A percentile compares a stretch with the other conserved stretches of the same genome.
Evolutionary conservation across 768 basidiomycete species (phyloP).

Genomic region (Dioszegia aurantiaca): DNA sequence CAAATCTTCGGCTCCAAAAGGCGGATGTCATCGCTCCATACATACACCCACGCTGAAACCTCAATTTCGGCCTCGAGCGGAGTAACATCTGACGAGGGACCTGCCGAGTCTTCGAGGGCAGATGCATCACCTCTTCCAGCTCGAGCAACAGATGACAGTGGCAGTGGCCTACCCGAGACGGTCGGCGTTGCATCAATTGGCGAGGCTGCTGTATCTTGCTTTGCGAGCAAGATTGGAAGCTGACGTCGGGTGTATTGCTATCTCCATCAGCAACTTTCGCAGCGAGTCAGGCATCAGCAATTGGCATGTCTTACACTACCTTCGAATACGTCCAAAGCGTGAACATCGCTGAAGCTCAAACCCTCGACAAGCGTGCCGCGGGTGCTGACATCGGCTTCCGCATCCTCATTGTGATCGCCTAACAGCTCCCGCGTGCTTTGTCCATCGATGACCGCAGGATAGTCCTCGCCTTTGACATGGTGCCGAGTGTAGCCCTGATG

Average conservation of each 20-base stretch:
- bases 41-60: slow-evolving; percentile 61
- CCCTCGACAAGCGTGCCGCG: slow-evolving; percentile 77
- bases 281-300: slow-evolving; percentile 35
- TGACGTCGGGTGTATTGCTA: slow-evolving; percentile 70
- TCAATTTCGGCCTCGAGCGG: neutral
- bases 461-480: slow-evolving; percentile 71
- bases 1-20: slow-evolving; percentile 65
- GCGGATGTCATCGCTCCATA: slow-evolving; percentile 58
- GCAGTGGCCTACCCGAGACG: too few species aligned
- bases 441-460: slow-evolving; percentile 69
- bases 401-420: neutral
- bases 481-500: slow-evolving; percentile 75
- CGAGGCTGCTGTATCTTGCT: too few species aligned
- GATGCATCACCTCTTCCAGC: too few species aligned
- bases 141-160: too few species aligned
- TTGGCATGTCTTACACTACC: slow-evolving; percentile 61
- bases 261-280: neutral
- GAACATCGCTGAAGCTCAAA: slow-evolving; percentile 64
- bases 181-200: neutral
- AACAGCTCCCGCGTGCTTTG: neutral
- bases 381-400: slow-evolving; percentile 64
- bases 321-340: slow-evolving; percentile 75
- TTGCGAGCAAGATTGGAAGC: slow-evolving; percentile 56
- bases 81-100: too few species aligned
- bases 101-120: too few species aligned